These are phyloP conservation scores for Brassica hybrid DNA, from an alignment of 441 rosid genomes.

Conservation along the genomic window DNA sequence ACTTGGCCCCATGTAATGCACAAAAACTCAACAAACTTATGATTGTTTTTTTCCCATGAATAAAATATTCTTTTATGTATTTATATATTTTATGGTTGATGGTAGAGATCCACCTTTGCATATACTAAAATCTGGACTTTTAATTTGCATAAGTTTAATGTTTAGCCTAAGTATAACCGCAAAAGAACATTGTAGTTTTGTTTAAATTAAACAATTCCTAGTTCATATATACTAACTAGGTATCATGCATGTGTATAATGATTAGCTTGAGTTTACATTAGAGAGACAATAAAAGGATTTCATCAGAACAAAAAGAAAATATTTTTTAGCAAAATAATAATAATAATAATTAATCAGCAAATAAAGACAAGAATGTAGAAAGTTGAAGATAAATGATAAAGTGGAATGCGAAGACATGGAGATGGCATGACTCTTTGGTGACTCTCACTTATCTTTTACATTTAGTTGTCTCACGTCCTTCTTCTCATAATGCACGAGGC, in stretches of 20 bases:
- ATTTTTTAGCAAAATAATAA: too few relatives aligned
- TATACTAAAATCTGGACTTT: background rate
- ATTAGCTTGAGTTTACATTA: background rate
- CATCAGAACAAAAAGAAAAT: background rate
- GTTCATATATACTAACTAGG: background rate
- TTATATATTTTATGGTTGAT: background rate
- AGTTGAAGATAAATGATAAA: conserved; percentile 21
- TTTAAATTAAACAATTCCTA: too few relatives aligned
- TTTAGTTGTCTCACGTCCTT: conserved; percentile 38
- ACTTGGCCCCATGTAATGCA: conserved; percentile 41
- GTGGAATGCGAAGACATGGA: conserved; percentile 40
- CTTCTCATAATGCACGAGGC: conserved; percentile 43
- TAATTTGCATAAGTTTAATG: background rate
- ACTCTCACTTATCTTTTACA: conserved; percentile 29
- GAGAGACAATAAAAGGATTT: too few relatives aligned
- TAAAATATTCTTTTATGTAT: background rate
- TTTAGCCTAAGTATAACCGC: background rate
- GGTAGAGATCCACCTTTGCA: background rate
- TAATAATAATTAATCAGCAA: background rate
- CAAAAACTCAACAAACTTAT: conserved; percentile 34
- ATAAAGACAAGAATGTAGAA: conserved; percentile 8
- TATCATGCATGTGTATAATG: too few relatives aligned
- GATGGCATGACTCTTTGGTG: conserved; percentile 39
- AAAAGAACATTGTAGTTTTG: background rate
- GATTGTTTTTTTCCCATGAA: conserved; percentile 11